These are phyloP conservation scores for Globisporangium parvum DNA, from an alignment of 352 stramenopile species.

Conservation along the genomic window DNA sequence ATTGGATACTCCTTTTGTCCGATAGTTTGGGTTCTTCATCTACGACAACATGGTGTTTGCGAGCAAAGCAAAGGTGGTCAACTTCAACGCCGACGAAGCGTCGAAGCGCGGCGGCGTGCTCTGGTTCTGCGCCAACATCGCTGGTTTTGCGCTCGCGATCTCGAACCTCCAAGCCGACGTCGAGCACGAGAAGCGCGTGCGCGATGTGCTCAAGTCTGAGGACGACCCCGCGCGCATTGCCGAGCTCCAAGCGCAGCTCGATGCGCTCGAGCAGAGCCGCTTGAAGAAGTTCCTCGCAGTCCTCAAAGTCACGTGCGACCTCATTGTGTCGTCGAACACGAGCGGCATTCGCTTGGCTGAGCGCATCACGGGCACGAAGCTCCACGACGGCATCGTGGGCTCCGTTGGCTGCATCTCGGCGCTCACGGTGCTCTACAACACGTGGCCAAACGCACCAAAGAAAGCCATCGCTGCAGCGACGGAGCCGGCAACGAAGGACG, in stretches of 20 bases:
- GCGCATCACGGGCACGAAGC: conserved; percentile 68
- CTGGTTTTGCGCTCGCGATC: conserved; percentile 66
- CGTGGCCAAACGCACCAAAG: conserved; percentile 45
- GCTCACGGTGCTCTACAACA: conserved; percentile 80
- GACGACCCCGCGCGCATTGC: conserved; percentile 51
- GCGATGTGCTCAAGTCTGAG: conserved; percentile 64
- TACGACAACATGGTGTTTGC: conserved; percentile 86
- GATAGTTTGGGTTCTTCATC: conserved; percentile 72
- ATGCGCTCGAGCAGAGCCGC: conserved; percentile 45
- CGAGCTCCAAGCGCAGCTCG: conserved; percentile 50
- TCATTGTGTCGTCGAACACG: conserved; percentile 85
- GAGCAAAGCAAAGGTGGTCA: conserved; percentile 69
- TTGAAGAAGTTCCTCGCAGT: conserved; percentile 81
- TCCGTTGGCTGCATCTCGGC: conserved; percentile 75
- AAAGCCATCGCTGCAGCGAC: conserved; percentile 13
- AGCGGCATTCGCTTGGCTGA: conserved; percentile 67
- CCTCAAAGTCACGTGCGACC: conserved; percentile 80
- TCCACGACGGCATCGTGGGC: conserved; percentile 83
- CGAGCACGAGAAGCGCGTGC: conserved; percentile 75
- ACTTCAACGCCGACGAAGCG: conserved; percentile 59
- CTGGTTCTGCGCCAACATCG: conserved; percentile 83
- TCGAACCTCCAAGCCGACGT: conserved; percentile 70
- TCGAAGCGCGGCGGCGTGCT: conserved; percentile 62
- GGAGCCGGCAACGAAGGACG: conserved; percentile 3
- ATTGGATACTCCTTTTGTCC: neutral